Conservation (phyloP, 208 protist species). For the Leishmania braziliensis region DNA sequence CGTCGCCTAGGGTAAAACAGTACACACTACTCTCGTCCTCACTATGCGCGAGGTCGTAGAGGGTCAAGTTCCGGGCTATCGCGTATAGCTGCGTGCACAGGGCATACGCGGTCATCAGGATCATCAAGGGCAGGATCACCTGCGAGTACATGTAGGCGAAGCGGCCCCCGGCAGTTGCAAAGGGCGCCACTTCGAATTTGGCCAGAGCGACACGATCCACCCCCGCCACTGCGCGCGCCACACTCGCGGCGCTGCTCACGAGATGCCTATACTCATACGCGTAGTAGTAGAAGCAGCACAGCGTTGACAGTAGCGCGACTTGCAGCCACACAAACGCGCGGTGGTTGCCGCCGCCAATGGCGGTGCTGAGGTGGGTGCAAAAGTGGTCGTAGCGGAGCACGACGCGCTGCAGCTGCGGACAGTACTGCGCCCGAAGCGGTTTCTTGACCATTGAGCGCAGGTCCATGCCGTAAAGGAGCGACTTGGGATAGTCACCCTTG, state of each 20-base stretch:
- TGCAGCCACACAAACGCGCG: constrained; percentile 50
- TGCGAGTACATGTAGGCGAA: constrained; percentile 65
- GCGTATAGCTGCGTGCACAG: constrained; percentile 47
- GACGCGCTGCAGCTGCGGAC: constrained; percentile 46
- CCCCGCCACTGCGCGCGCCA: neutral
- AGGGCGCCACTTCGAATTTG: neutral
- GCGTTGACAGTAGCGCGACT: constrained; percentile 30
- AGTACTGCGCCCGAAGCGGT: constrained; percentile 83
- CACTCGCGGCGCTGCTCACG: constrained; percentile 5
- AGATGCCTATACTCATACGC: constrained; percentile 26
- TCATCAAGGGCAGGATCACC: constrained; percentile 46
- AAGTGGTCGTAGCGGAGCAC: constrained; percentile 86
- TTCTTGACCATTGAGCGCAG: constrained; percentile 67
- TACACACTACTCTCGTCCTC: constrained; percentile 61
- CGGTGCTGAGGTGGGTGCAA: constrained; percentile 58
- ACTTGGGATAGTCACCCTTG: constrained; percentile 48
- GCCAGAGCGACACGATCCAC: neutral
- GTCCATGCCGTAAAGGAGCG: constrained; percentile 52
- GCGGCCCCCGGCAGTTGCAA: constrained; percentile 30
- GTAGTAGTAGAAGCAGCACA: constrained; percentile 41
- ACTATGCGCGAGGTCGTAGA: constrained; percentile 62
- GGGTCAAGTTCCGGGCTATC: constrained; percentile 68
- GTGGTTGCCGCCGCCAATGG: constrained; percentile 83
- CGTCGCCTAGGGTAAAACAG: constrained; percentile 63
- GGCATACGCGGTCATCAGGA: constrained; percentile 35